Conservation (phyloP, 2,329 filamentous ascomycete species). For the Fusarium musae region DNA sequence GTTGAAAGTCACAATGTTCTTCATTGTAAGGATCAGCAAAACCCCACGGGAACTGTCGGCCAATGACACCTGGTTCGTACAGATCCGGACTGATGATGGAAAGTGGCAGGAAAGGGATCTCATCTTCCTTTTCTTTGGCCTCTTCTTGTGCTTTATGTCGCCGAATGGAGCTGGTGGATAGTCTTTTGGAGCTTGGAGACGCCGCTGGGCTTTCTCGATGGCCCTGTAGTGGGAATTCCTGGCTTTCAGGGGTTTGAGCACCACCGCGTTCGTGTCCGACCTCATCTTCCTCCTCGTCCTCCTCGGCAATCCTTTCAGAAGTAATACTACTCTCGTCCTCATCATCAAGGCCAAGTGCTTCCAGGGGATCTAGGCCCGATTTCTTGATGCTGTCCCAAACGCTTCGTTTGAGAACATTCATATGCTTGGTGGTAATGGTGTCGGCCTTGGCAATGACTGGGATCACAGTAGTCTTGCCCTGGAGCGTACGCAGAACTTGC, state of each 20-base stretch:
- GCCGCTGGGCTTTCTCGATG: conserved; percentile 45
- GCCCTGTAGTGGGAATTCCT: conserved; percentile 55
- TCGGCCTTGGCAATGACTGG: conserved; percentile 97
- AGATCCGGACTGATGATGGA: conserved; percentile 94
- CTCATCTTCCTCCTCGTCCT: conserved; percentile 51
- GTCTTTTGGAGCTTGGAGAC: conserved; percentile 56
- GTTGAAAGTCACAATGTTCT: conserved; percentile 92
- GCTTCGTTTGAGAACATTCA: conserved; percentile 88
- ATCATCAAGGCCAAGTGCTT: conserved; percentile 84
- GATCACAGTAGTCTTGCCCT: conserved; percentile 94
- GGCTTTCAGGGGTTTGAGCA: conserved; percentile 42
- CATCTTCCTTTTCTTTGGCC: conserved; percentile 62
- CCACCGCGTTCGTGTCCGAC: conserved; percentile 29
- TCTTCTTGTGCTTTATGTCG: conserved; percentile 60
- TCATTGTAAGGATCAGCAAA: conserved; percentile 93
- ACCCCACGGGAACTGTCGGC: conserved; percentile 94
- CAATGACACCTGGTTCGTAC: conserved; percentile 82
- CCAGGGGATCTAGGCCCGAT: conserved; percentile 87
- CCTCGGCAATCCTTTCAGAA: conserved; percentile 65
- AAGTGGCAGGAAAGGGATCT: conserved; percentile 81
- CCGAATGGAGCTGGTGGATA: conserved; percentile 59
- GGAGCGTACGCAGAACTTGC: conserved; percentile 86
- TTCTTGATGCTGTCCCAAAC: conserved; percentile 90
- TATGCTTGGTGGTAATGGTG: conserved; percentile 94
- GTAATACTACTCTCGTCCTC: conserved; percentile 72